These are phyloP conservation scores for Vaccinium darrowii DNA, from an alignment of 148 eudicot species.

Conservation along the genomic window DNA sequence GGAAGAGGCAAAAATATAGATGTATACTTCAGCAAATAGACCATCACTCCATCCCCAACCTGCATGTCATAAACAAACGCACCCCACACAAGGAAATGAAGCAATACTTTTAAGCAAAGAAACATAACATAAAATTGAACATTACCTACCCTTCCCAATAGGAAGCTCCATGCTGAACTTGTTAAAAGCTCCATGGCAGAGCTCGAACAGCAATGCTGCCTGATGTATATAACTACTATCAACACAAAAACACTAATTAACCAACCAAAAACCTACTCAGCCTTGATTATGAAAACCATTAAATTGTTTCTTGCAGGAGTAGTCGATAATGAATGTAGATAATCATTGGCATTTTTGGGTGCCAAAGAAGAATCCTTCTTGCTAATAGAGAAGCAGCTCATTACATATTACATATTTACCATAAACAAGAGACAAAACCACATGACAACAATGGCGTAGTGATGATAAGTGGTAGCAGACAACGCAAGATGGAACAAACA, in stretches of 20 bases:
- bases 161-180: conserved; percentile 54
- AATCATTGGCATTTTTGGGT: neutral
- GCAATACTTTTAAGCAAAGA: neutral
- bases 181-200: conserved; percentile 46
- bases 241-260: conserved; percentile 1
- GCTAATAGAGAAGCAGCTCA: neutral
- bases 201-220: conserved; percentile 43
- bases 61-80: conserved; percentile 13
- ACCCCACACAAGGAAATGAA: neutral
- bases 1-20: conserved; percentile 63
- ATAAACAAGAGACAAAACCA: neutral
- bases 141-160: conserved; percentile 51
- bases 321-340: neutral
- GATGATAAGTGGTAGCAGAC: neutral
- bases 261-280: conserved; percentile 6
- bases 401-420: neutral
- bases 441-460: no score
- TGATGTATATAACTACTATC: conserved; percentile 19
- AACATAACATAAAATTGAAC: conserved; percentile 7
- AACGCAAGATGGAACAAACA: neutral
- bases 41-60: conserved; percentile 80
- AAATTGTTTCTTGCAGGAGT: neutral
- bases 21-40: conserved; percentile 56
- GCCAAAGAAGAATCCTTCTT: neutral
- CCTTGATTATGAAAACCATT: neutral